A percentile compares a stretch with the other conserved stretches of the same genome.
These are phyloP conservation scores for Lactarius akahatsu DNA, from an alignment of 768 basidiomycete genomes.

Conservation along the genomic window DNA sequence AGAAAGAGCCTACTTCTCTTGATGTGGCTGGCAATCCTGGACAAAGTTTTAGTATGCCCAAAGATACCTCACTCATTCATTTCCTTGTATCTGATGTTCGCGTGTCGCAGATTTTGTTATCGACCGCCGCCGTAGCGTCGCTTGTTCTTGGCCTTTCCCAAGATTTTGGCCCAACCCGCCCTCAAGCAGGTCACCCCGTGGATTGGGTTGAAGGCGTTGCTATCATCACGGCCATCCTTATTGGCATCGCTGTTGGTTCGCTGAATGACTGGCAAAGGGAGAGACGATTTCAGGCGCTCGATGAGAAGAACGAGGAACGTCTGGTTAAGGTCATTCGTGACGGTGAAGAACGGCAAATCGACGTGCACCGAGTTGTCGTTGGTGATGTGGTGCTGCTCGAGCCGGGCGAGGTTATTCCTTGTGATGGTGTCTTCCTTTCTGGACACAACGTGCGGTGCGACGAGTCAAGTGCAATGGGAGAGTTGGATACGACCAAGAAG, in stretches of 20 bases:
- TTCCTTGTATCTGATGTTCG: slow-evolving; percentile 33
- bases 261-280: slow-evolving; percentile 99
- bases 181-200: slow-evolving; percentile 67
- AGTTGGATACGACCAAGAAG: slow-evolving; percentile 94
- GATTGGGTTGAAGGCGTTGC: slow-evolving; percentile 81
- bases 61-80: slow-evolving; percentile 8
- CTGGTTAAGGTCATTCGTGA: slow-evolving; percentile 63
- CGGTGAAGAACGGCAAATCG: slow-evolving; percentile 33
- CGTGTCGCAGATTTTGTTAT: slow-evolving; percentile 77
- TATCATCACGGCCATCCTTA: no score
- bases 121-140: slow-evolving; percentile 86
- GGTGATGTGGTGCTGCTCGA: slow-evolving; percentile 91
- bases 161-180: slow-evolving; percentile 74
- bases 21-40: slow-evolving; percentile 63
- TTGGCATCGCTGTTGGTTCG: neutral
- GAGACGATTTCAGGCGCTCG: slow-evolving; percentile 89
- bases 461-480: slow-evolving; percentile 95
- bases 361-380: slow-evolving; percentile 77
- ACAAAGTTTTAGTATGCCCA: slow-evolving; percentile 58
- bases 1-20: slow-evolving; percentile 50
- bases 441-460: slow-evolving; percentile 96
- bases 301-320: slow-evolving; percentile 94
- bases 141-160: slow-evolving; percentile 94
- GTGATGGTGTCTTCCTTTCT: slow-evolving; percentile 90
- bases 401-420: slow-evolving; percentile 94